phyloP scores from a whole-genome alignment of 371 early-diverging fungal genomes.

The Choanephora cucurbitarum region DNA sequence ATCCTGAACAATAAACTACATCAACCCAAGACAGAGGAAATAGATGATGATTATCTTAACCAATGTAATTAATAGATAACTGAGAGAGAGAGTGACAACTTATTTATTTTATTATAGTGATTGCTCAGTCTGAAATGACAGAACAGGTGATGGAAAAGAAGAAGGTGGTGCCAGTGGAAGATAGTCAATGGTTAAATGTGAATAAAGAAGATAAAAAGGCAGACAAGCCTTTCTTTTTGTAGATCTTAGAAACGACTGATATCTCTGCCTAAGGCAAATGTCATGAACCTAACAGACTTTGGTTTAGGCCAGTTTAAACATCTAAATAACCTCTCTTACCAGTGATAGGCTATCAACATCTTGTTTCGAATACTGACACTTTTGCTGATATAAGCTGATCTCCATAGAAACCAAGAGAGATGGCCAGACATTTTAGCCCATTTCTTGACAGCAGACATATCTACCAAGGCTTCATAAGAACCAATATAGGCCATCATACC shows the following conservation, averaged over 20 bases:
- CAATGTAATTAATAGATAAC: constrained; percentile 40
- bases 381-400: constrained; percentile 78
- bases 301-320: not conserved
- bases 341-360: constrained; percentile 59
- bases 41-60: constrained; percentile 44
- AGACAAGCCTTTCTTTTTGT: constrained; percentile 27
- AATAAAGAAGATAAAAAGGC: constrained; percentile 1
- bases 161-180: not conserved
- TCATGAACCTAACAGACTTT: constrained; percentile 55
- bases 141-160: constrained; percentile 40
- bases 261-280: constrained; percentile 69
- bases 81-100: too few relatives aligned
- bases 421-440: constrained; percentile 52
- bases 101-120: too few relatives aligned
- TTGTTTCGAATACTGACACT: constrained; percentile 75
- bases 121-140: constrained; percentile 31
- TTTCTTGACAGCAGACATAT: constrained; percentile 46
- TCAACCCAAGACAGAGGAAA: constrained; percentile 11
- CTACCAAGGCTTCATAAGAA: constrained; percentile 54
- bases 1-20: constrained; percentile 26
- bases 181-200: constrained; percentile 18
- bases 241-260: constrained; percentile 31
- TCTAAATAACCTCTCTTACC: constrained; percentile 19
- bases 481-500: constrained; percentile 62
- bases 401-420: constrained; percentile 75